Evolutionary conservation across 768 basidiomycete species (phyloP).

Genomic region (Sporobolomyces pararoseus): DNA sequence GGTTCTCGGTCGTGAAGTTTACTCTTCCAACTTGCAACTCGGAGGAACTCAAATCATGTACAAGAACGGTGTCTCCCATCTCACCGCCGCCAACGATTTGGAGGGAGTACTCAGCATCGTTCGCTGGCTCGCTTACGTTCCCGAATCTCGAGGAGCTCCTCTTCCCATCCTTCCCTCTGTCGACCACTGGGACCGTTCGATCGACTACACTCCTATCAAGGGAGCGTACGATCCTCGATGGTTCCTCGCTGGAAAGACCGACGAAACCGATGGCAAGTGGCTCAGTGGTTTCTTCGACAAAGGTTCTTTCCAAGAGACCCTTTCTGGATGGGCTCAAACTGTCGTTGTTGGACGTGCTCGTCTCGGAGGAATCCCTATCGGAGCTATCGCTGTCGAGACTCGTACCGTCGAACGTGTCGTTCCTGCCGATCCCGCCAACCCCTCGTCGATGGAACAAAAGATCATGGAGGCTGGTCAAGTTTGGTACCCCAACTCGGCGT

Average conservation of each 20-base stretch:
- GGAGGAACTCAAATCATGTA: slow-evolving; percentile 99
- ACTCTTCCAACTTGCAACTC: slow-evolving; percentile 95
- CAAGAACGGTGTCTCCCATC: slow-evolving; percentile 98
- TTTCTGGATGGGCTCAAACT: slow-evolving; percentile 98
- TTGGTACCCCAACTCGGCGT: slow-evolving; percentile 99
- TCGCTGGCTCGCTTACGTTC: slow-evolving; percentile 91
- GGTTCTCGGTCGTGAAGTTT: slow-evolving; percentile 96
- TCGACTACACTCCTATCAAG: slow-evolving; percentile 84
- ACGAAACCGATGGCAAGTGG: slow-evolving; percentile 68
- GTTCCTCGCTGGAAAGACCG: slow-evolving; percentile 92
- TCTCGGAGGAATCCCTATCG: slow-evolving; percentile 92
- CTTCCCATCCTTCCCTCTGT: slow-evolving; percentile 69
- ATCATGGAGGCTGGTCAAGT: slow-evolving; percentile 99
- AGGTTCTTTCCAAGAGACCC: slow-evolving; percentile 95
- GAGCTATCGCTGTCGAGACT: slow-evolving; percentile 96
- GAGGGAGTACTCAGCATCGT: slow-evolving; percentile 92
- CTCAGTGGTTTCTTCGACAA: slow-evolving; percentile 92
- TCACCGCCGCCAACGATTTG: slow-evolving; percentile 89
- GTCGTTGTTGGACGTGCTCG: slow-evolving; percentile 95
- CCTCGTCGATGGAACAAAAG: slow-evolving; percentile 89
- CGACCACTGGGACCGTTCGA: slow-evolving; percentile 88
- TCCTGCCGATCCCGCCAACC: slow-evolving; percentile 96
- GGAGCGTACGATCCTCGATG: slow-evolving; percentile 94
- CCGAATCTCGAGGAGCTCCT: slow-evolving; percentile 70
- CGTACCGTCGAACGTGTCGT: slow-evolving; percentile 94